Evolutionary conservation across 1,284 basidiomycete genomes (phyloP).

Genomic region (Ceratobasidium sp.): DNA sequence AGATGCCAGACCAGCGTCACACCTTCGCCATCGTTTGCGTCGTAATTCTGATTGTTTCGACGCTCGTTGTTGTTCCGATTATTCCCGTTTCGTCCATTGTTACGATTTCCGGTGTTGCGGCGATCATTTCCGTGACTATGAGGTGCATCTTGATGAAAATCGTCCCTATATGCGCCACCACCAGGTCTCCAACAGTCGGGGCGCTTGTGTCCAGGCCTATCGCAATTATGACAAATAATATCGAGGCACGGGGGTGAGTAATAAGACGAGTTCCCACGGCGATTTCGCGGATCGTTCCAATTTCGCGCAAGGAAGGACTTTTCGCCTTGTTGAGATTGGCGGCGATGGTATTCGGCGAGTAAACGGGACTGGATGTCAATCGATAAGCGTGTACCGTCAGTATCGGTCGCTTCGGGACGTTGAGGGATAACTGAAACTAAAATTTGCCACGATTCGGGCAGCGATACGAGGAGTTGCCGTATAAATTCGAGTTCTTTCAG

Average conservation of each 20-base stretch:
- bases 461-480: constrained; percentile 11
- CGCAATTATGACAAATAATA: constrained; percentile 6
- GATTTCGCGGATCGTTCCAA: neutral
- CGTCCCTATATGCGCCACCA: constrained; percentile 1
- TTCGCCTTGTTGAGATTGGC: neutral
- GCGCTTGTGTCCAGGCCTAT: neutral
- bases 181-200: neutral
- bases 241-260: too few relatives aligned
- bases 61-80: neutral
- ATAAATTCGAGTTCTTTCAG: constrained; percentile 5
- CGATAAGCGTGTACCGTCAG: too few relatives aligned
- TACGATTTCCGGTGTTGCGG: neutral
- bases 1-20: too few relatives aligned
- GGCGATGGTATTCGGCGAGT: constrained; percentile 11
- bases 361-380: too few relatives aligned
- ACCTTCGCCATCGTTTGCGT: too few relatives aligned
- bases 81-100: constrained; percentile 11
- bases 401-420: too few relatives aligned
- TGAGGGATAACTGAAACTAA: too few relatives aligned
- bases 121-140: constrained; percentile 2
- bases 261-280: too few relatives aligned
- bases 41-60: neutral
- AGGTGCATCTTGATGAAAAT: neutral
- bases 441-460: too few relatives aligned
- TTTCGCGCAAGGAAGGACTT: neutral